Evolutionary conservation across 768 basidiomycete genomes (phyloP), one percentile per base, ranked within the genome.

Genomic region (Auriscalpium orientale): DNA sequence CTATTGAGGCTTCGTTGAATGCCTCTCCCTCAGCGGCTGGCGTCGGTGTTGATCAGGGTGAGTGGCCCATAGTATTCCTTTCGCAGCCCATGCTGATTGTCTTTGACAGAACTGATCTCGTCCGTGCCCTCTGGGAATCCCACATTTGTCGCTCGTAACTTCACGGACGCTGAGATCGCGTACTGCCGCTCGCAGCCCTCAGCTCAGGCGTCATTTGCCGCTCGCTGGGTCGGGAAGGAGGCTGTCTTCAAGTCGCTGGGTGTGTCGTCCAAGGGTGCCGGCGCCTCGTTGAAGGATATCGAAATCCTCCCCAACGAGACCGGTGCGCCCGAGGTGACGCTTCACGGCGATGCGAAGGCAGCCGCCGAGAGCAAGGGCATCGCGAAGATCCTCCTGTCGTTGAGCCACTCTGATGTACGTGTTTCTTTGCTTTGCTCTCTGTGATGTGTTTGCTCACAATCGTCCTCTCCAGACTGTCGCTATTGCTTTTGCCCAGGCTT

Each of bases 221-320:
- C 90, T 37, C 89, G 95, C 55, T 99, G 97, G 95, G 90, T 82
- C 33, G 95, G 92, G 51, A 99, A 98, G 73, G 97, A 98, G 70
- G 95, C 95, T 3, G 84, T 89, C 53, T 98, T 98, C 85, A 98
- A 98, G 75, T 89, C 93, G 5, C 80, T 99, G 1, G 89, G 91
- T 20, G 87, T 93, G 46, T 74, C 85, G 18, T 93, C 91, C 4
- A 89, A 91, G 71, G 97, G 97, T 40, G 95, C 95, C 11, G 90
- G 82, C 7, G 95, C 97, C 16, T 78, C 87, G n/a, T 87, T 98
- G 87, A 90, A 90, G 72, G 95, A 98, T 61, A 98, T 99, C 57
- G 97, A 98, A 71, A 94, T 98, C 64, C 76, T 95, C 56, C 85
- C 89, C 47, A 80, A 86, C 65, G 75, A 76, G 45, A 76, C 78